Evolutionary conservation across 1,284 basidiomycete species (phyloP), one percentile per base, ranked within the genome.

Genomic region (Singerocomus inundabilis): DNA sequence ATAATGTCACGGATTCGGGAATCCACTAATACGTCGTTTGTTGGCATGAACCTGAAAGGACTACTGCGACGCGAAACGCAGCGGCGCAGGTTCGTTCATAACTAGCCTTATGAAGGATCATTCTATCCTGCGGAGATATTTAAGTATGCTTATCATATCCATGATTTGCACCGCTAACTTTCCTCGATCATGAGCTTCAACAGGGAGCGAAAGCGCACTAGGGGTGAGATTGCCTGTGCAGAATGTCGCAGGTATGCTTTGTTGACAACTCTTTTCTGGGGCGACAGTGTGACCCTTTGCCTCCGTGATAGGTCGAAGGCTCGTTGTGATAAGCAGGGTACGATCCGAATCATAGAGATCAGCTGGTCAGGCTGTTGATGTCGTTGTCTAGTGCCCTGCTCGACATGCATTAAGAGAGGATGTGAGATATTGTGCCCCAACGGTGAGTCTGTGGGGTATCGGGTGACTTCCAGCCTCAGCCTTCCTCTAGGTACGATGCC

Each of bases 401-500:
- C 59, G 21, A 57, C 62, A n/a, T 62, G 54, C 49, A 64, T 76
- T 10, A 77, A 74, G 55, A 69, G 76, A 53, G 76, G 76, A n/a
- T 78, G 76, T 53, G 63, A 60, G 21, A 67, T 73, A 4, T 61
- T 78, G n/a, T 78, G 75, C 57, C 76, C 76, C 15, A 78, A 76
- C 52, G 72, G 76, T 73, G 49, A 39, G 49, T 44, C 32, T 46
- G 40, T 30, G 31, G 29, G n/a, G 28, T 36, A 15, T 6, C 24
- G 18, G 30, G 18, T n/a, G 29, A n/a, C 11, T 38, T 48, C 30
- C 32, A 43, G n/a, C 12, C 15, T 39, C 33, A 13, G 7, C 32
- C 6, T 26, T 18, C 21, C 32, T 41, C 25, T n/a, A 78, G 76
- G 72, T 16, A 78, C 73, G 15, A 74, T 79, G 44, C 75, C 77